These are phyloP conservation scores for Parsonsia alboflavescens DNA, from an alignment of 257 asterid genomes.

Conservation along the genomic window DNA sequence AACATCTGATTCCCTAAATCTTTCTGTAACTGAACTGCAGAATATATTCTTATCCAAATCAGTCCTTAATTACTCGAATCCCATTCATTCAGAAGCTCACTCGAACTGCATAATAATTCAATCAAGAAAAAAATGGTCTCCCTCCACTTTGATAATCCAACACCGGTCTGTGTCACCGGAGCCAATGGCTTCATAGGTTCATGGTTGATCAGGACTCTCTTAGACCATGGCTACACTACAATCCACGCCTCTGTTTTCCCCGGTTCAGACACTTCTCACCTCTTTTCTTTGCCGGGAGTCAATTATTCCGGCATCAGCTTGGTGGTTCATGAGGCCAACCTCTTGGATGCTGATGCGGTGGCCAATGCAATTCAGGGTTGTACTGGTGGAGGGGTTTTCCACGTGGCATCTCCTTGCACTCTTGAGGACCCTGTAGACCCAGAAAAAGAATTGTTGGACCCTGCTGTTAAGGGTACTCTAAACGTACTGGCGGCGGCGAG, in stretches of 20 bases:
- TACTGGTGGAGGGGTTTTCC: constrained; percentile 78
- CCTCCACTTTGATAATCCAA: background rate
- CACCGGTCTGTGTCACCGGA: constrained; percentile 84
- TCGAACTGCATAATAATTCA: no score
- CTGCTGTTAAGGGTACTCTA: constrained; percentile 75
- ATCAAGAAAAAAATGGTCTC: background rate
- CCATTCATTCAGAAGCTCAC: no score
- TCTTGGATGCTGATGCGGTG: constrained; percentile 59
- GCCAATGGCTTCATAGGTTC: constrained; percentile 97
- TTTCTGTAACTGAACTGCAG: no score
- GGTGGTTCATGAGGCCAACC: constrained; percentile 52
- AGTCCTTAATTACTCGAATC: no score
- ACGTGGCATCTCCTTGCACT: constrained; percentile 92
- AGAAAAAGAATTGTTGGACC: constrained; percentile 68
- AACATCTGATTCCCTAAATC: no score
- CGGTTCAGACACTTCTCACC: constrained; percentile 69
- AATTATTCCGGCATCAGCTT: constrained; percentile 29
- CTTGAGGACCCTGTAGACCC: constrained; percentile 85
- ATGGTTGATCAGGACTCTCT: constrained; percentile 62
- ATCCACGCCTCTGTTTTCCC: constrained; percentile 80
- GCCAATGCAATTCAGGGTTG: constrained; percentile 58
- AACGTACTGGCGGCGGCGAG: constrained; percentile 81
- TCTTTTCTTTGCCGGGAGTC: constrained; percentile 63
- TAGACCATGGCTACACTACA: constrained; percentile 67
- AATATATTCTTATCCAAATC: no score